Percentiles rank a stretch among this genome's conserved stretches.
phyloP scores from a whole-genome alignment of 192 early-diverging fungal genomes.

The Rhizoclosmatium globosum region DNA sequence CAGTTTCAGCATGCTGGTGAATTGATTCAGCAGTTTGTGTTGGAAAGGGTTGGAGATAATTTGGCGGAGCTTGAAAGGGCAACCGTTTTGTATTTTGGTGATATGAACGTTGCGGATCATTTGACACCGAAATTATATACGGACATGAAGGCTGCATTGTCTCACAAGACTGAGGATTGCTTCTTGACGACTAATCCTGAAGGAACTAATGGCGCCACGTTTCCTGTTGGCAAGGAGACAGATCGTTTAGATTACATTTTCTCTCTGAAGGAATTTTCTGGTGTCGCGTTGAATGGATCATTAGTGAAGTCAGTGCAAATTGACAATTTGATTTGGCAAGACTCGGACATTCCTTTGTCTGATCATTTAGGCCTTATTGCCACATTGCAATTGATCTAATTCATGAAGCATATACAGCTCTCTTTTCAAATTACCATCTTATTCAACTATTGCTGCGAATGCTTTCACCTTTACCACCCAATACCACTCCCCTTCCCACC shows the following conservation, averaged over 20 bases:
- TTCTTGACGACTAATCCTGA: background rate
- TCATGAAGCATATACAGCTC: background rate
- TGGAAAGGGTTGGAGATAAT: background rate
- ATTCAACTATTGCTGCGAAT: too few species aligned
- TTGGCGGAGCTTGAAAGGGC: background rate
- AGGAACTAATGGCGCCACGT: background rate
- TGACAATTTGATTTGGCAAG: background rate
- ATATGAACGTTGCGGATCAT: background rate
- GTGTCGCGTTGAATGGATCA: background rate
- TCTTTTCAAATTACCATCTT: too few species aligned
- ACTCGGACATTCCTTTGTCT: background rate
- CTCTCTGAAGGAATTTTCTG: background rate
- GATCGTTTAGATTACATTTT: background rate
- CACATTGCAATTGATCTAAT: background rate
- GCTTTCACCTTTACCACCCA: too few species aligned
- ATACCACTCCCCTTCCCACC: too few species aligned
- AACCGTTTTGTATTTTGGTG: background rate
- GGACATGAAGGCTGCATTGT: background rate
- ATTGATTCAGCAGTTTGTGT: background rate
- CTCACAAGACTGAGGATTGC: background rate
- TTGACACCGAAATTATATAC: background rate
- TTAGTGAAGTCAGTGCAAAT: background rate
- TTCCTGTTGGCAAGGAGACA: background rate
- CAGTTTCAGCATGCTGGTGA: background rate
- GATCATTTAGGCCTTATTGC: slow-evolving; percentile 8